Percentiles rank a stretch among this genome's conserved stretches.
Conservation (phyloP, 1,139 yeast genomes). For the Candida freyschussii region DNA sequence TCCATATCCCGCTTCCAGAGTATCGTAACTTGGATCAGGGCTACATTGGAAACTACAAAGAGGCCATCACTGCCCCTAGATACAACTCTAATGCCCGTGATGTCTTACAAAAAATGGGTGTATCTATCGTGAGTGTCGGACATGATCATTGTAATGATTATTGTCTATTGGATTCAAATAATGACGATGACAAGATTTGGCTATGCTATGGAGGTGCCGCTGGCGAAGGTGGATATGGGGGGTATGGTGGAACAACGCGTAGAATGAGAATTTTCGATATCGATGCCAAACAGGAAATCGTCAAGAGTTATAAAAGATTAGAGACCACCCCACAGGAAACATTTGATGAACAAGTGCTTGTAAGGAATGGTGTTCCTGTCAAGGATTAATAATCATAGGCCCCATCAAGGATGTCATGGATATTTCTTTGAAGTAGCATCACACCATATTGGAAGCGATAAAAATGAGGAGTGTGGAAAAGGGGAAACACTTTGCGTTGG, state of each 20-base stretch:
- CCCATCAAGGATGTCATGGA: constrained; percentile 45
- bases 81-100: constrained; percentile 63
- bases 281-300: constrained; percentile 47
- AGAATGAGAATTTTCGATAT: constrained; percentile 68
- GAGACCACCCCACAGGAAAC: constrained; percentile 46
- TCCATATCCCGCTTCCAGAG: constrained; percentile 91
- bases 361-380: constrained; percentile 29
- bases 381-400: constrained; percentile 13
- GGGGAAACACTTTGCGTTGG: constrained; percentile 41
- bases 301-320: constrained; percentile 69
- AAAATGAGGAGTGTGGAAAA: constrained; percentile 44
- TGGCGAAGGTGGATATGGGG: constrained; percentile 95
- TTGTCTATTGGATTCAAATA: constrained; percentile 51
- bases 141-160: constrained; percentile 95
- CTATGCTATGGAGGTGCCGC: constrained; percentile 89
- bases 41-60: constrained; percentile 56
- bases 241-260: constrained; percentile 80
- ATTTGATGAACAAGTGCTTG: constrained; percentile 59
- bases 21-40: constrained; percentile 44
- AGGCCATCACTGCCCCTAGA: constrained; percentile 74
- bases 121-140: constrained; percentile 72
- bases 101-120: constrained; percentile 56
- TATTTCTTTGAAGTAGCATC: constrained; percentile 41
- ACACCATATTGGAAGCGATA: constrained; percentile 51
- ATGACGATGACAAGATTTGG: constrained; percentile 51